phyloP scores from a whole-genome alignment of 257 asterid species.

The Nicotiana sylvestris region DNA sequence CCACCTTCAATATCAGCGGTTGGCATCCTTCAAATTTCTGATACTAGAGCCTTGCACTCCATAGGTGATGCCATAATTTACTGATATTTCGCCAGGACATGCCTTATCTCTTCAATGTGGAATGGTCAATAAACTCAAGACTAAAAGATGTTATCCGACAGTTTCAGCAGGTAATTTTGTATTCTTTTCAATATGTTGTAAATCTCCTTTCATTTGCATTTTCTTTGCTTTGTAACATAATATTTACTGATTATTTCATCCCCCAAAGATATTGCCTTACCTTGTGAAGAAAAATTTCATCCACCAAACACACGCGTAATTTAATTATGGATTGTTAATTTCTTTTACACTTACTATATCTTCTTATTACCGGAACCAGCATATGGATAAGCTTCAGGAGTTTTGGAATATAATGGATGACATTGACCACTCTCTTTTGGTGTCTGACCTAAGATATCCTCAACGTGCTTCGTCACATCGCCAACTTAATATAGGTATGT shows the following conservation, averaged over 20 bases:
- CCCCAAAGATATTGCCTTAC: neutral
- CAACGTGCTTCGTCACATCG: constrained; percentile 52
- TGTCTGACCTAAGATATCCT: constrained; percentile 43
- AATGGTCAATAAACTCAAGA: constrained; percentile 57
- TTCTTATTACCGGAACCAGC: constrained; percentile 34
- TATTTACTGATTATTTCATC: neutral
- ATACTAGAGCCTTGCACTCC: neutral
- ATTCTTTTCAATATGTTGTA: neutral
- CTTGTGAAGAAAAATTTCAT: neutral
- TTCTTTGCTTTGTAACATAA: neutral
- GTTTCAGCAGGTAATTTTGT: constrained; percentile 49
- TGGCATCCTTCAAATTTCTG: constrained; percentile 18
- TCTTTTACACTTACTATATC: neutral
- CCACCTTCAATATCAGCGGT: constrained; percentile 71
- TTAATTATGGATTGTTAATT: neutral
- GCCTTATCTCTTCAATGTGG: constrained; percentile 44
- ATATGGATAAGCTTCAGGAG: constrained; percentile 58
- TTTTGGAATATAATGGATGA: constrained; percentile 68
- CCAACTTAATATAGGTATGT: constrained; percentile 54
- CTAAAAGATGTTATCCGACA: constrained; percentile 55
- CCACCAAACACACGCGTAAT: neutral
- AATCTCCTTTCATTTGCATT: neutral
- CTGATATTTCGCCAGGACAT: constrained; percentile 43
- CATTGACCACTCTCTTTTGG: constrained; percentile 53
- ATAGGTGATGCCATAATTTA: constrained; percentile 4